Conservation (phyloP, 169 alveolate genomes). For the Plasmodium blacklocki region DNA sequence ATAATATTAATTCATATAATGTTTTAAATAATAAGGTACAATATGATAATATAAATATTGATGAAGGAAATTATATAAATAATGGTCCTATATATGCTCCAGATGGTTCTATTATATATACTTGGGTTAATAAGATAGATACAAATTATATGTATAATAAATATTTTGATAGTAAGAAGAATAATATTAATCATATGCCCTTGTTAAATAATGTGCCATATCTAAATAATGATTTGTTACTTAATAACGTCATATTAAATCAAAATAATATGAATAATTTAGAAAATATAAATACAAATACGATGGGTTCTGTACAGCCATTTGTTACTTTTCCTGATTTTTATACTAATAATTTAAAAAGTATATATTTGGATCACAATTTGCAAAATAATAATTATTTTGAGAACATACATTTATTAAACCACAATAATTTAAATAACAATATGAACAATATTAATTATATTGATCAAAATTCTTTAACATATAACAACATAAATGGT, state of each 20-base stretch:
- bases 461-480: background rate
- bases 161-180: too few species aligned
- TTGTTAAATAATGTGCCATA: background rate
- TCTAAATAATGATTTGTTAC: slow-evolving; percentile 20
- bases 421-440: background rate
- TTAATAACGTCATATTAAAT: slow-evolving; percentile 31
- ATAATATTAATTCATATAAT: background rate
- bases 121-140: too few species aligned
- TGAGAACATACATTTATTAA: background rate
- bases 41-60: too few species aligned
- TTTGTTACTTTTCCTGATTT: background rate
- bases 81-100: too few species aligned
- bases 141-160: too few species aligned
- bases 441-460: slow-evolving; percentile 3
- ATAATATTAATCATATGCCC: too few species aligned
- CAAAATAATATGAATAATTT: slow-evolving; percentile 8
- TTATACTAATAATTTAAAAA: background rate
- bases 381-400: background rate
- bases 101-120: too few species aligned
- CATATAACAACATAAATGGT: background rate
- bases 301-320: slow-evolving; percentile 3
- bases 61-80: too few species aligned
- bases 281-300: background rate
- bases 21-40: too few species aligned
- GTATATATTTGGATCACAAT: background rate